Conservation (phyloP, 192 early-diverging fungal genomes). For the Podila verticillata region DNA sequence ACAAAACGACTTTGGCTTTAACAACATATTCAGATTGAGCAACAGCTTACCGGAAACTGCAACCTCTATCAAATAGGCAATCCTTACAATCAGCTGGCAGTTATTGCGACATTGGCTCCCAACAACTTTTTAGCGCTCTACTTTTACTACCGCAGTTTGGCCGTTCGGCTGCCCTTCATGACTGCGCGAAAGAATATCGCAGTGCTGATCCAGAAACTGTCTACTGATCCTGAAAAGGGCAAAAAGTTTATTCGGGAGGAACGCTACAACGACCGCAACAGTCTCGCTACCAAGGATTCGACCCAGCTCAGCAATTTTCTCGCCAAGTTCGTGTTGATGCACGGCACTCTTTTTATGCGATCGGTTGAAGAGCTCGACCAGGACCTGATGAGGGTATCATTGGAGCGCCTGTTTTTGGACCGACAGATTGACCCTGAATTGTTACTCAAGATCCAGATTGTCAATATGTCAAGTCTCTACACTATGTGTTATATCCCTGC, state of each 20-base stretch:
- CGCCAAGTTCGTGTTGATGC: conserved; percentile 47
- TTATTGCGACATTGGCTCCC: conserved; percentile 65
- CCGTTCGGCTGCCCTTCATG: conserved; percentile 57
- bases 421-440: conserved; percentile 37
- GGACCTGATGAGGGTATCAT: conserved; percentile 10
- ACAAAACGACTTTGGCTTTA: not conserved
- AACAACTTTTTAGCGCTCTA: conserved; percentile 59
- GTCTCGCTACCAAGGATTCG: conserved; percentile 28
- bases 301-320: conserved; percentile 36
- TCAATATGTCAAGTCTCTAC: conserved; percentile 51
- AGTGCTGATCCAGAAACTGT: conserved; percentile 52
- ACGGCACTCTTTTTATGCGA: conserved; percentile 51
- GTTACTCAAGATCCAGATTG: conserved; percentile 50
- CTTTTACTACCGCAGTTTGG: conserved; percentile 61
- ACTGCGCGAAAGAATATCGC: conserved; percentile 58
- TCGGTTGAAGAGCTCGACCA: conserved; percentile 28
- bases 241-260: conserved; percentile 39
- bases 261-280: conserved; percentile 36
- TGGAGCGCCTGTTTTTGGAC: conserved; percentile 32
- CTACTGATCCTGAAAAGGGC: conserved; percentile 30
- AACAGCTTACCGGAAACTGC: not conserved
- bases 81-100: conserved; percentile 83
- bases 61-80: conserved; percentile 52
- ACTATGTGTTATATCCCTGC: conserved; percentile 46
- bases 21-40: not conserved